Evolutionary conservation across 352 stramenopile genomes (phyloP).

Genomic region (Peronosclerospora sorghi): DNA sequence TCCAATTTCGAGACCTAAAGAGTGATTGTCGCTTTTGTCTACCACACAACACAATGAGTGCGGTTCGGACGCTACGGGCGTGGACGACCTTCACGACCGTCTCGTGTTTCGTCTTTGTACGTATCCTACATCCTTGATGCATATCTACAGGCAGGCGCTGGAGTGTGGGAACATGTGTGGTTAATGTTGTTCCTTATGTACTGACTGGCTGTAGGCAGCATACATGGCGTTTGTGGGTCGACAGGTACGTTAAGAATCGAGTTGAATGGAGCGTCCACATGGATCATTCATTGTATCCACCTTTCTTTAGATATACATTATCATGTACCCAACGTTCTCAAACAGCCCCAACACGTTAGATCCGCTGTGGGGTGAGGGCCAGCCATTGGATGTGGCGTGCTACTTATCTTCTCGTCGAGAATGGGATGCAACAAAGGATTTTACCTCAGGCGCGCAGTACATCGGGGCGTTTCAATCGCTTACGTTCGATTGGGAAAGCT

Average conservation of each 20-base stretch:
- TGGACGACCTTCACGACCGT: conserved; percentile 52
- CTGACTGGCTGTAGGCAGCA: conserved; percentile 18
- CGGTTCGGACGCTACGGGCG: conserved; percentile 16
- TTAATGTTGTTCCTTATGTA: not conserved
- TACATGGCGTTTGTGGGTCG: conserved; percentile 49
- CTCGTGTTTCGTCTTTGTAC: conserved; percentile 47
- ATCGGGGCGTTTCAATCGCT: conserved; percentile 44
- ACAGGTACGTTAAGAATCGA: conserved; percentile 21
- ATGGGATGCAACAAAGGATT: conserved; percentile 36
- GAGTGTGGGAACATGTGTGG: not conserved
- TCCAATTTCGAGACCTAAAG: not conserved
- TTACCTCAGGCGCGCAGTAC: conserved; percentile 24
- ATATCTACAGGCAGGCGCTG: not conserved
- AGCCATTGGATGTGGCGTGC: conserved; percentile 41
- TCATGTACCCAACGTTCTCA: conserved; percentile 60
- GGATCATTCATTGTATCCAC: not conserved
- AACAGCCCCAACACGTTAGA: conserved; percentile 37
- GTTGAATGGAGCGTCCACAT: not conserved
- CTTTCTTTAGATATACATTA: conserved; percentile 41
- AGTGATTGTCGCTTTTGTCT: conserved; percentile 2
- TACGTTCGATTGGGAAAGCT: conserved; percentile 51
- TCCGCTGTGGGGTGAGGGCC: conserved; percentile 51
- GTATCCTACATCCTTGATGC: conserved; percentile 5
- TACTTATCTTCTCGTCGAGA: conserved; percentile 39
- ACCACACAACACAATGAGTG: conserved; percentile 11